Percentiles rank a stretch among this genome's conserved stretches.
Evolutionary conservation across 176 grass and related monocot species (phyloP).

Genomic region (Aegilops sharonensis): DNA sequence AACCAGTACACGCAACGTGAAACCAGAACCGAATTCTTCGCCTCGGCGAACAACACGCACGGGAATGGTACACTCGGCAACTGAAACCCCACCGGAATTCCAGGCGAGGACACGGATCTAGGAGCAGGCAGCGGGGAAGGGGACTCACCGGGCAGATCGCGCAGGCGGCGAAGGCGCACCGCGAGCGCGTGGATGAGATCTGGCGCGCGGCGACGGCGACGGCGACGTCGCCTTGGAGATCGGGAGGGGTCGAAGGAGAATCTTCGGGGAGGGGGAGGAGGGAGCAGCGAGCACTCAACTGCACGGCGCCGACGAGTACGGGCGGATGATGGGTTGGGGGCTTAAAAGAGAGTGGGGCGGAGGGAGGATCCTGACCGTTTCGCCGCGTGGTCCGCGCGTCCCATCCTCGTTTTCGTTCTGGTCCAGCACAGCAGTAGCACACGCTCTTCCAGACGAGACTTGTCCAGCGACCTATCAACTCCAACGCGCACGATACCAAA

Average conservation of each 20-base stretch:
- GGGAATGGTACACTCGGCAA: not conserved
- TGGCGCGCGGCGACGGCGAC: not conserved
- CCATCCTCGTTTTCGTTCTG: not conserved
- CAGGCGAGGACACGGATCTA: not conserved
- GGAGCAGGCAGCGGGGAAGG: not conserved
- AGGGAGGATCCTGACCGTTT: not conserved
- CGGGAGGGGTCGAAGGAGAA: not conserved
- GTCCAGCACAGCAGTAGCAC: not conserved
- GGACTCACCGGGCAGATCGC: not conserved
- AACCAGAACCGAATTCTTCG: not conserved
- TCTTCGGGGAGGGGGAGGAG: not conserved
- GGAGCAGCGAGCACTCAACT: not conserved
- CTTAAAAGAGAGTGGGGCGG: not conserved
- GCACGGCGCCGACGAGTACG: not conserved
- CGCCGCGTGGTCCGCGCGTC: conserved; percentile 20
- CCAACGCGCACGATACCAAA: no score
- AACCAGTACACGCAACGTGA: not conserved
- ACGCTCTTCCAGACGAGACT: no score
- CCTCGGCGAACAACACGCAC: not conserved
- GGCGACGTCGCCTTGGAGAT: not conserved
- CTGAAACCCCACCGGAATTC: not conserved
- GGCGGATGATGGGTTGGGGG: not conserved
- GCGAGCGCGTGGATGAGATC: not conserved
- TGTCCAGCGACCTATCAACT: no score
- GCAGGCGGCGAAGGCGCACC: not conserved